Conservation (phyloP, 352 stramenopile genomes). For the Phytopythium boreale region DNA sequence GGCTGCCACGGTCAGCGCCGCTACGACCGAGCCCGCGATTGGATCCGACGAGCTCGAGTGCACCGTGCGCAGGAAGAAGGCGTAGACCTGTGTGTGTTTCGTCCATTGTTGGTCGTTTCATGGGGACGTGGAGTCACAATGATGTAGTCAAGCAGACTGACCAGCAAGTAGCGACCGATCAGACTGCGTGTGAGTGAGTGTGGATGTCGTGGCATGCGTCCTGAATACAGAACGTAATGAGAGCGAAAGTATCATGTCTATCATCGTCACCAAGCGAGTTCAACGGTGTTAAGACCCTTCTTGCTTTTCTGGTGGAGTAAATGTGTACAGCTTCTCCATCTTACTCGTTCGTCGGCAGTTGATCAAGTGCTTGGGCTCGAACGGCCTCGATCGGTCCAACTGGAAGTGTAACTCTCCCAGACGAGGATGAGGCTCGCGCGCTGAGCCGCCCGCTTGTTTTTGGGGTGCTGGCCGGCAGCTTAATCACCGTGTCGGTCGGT, state of each 20-base stretch:
- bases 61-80: conserved; percentile 4
- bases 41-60: conserved; percentile 1
- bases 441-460: background rate
- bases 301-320: no score
- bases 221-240: background rate
- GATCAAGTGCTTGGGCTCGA: conserved; percentile 8
- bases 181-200: background rate
- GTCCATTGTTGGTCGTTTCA: background rate
- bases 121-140: background rate
- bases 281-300: no score
- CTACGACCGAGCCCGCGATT: background rate
- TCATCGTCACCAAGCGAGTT: background rate
- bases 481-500: conserved; percentile 10
- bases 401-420: conserved; percentile 10
- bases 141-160: background rate
- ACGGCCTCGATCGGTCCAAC: conserved; percentile 24
- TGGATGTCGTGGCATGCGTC: background rate
- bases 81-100: background rate
- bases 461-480: background rate
- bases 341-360: background rate
- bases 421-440: background rate
- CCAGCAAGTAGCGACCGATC: background rate
- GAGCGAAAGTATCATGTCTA: background rate
- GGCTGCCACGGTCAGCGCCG: background rate
- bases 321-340: background rate